A percentile compares a stretch with the other conserved stretches of the same genome.
Evolutionary conservation across 495 filamentous ascomycete species (phyloP).

Genomic region (Aspergillus olivimuriae): DNA sequence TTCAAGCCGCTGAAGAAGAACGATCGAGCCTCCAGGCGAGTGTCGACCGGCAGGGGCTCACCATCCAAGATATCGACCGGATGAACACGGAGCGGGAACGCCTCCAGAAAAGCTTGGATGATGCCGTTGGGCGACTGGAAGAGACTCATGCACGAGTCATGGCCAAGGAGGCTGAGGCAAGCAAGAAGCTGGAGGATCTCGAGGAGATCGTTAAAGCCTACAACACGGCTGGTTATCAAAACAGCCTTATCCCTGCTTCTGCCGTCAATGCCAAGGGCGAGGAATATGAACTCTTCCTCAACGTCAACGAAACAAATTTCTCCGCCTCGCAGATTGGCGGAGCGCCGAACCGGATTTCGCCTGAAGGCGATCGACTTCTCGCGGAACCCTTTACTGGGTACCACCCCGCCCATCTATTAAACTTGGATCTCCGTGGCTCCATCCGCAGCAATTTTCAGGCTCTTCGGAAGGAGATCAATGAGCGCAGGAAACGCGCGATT

Average conservation of each 20-base stretch:
- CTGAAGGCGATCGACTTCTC: constrained; percentile 61
- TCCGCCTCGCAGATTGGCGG: constrained; percentile 62
- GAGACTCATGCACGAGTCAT: constrained; percentile 74
- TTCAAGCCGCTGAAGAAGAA: constrained; percentile 75
- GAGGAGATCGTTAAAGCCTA: constrained; percentile 81
- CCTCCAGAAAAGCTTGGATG: constrained; percentile 75
- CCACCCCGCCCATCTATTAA: constrained; percentile 79
- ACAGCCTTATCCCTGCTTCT: constrained; percentile 76
- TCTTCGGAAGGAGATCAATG: constrained; percentile 82
- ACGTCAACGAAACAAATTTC: constrained; percentile 72
- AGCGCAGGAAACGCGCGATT: constrained; percentile 70
- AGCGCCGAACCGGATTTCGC: constrained; percentile 41
- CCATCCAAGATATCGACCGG: constrained; percentile 94
- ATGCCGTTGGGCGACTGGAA: constrained; percentile 64
- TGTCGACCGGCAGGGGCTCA: constrained; percentile 88
- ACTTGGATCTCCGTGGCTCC: constrained; percentile 73
- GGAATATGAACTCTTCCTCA: constrained; percentile 75
- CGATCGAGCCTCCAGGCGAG: constrained; percentile 69
- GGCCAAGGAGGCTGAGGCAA: constrained; percentile 79
- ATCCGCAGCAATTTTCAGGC: constrained; percentile 71
- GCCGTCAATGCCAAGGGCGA: constrained; percentile 78
- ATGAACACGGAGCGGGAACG: constrained; percentile 95
- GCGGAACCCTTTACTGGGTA: constrained; percentile 79
- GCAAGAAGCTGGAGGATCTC: constrained; percentile 76
- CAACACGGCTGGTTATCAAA: constrained; percentile 90